A percentile compares a stretch with the other conserved stretches of the same genome.
Evolutionary conservation across 2,329 filamentous ascomycete genomes (phyloP).

Genomic region (Pezicula neosporulosa): DNA sequence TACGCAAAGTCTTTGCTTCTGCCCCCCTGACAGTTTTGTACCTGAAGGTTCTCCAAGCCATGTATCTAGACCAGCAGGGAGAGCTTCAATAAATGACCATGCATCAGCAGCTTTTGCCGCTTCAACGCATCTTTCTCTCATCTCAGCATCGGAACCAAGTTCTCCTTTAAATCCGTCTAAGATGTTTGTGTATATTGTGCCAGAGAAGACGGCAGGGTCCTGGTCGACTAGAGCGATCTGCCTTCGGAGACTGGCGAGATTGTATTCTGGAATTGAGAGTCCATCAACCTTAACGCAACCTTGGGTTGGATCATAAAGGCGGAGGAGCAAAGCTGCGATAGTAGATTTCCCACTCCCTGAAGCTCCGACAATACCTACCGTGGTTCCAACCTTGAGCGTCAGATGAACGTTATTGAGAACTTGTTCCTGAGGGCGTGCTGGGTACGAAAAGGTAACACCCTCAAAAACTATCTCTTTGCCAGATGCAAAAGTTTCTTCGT

Average conservation of each 20-base stretch:
- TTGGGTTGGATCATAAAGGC: slow-evolving; percentile 42
- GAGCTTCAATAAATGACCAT: slow-evolving; percentile 47
- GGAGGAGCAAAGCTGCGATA: slow-evolving; percentile 36
- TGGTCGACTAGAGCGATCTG: slow-evolving; percentile 21
- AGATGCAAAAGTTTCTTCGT: slow-evolving; percentile 13
- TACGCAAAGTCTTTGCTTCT: slow-evolving; percentile 57
- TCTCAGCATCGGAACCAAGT: slow-evolving; percentile 9
- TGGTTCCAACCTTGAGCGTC: slow-evolving; percentile 27
- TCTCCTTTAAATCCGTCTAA: slow-evolving; percentile 36
- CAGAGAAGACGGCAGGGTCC: slow-evolving; percentile 20
- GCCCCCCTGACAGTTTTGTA: slow-evolving; percentile 51
- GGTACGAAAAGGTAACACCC: slow-evolving; percentile 31
- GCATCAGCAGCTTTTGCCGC: slow-evolving; percentile 59
- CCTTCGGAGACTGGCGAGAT: slow-evolving; percentile 16
- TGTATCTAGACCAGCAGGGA: slow-evolving; percentile 47
- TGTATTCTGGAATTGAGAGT: slow-evolving; percentile 16
- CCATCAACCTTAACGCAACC: slow-evolving; percentile 35
- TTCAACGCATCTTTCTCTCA: slow-evolving; percentile 13
- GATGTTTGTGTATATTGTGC: slow-evolving; percentile 46
- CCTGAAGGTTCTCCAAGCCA: slow-evolving; percentile 48
- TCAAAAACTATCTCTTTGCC: slow-evolving; percentile 27
- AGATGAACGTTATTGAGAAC: slow-evolving; percentile 29
- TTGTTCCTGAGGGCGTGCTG: slow-evolving; percentile 22
- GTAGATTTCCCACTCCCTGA: slow-evolving; percentile 40
- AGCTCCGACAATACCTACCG: slow-evolving; percentile 40